Evolutionary conservation across 2,329 filamentous ascomycete genomes (phyloP).

Genomic region (Aureobasidium leucospermi): DNA sequence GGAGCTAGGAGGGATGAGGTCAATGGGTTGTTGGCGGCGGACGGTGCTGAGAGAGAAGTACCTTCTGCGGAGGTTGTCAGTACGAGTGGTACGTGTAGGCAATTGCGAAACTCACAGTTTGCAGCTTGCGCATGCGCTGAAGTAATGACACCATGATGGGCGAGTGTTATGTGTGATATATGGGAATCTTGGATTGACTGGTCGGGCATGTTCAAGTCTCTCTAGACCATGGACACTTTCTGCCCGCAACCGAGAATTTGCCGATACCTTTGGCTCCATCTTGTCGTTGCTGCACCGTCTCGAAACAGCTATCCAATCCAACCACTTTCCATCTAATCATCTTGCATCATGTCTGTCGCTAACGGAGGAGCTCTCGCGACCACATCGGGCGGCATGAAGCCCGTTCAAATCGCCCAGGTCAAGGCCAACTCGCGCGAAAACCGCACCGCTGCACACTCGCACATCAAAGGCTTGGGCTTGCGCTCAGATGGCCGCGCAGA

Average conservation of each 20-base stretch:
- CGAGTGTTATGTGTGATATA: not conserved
- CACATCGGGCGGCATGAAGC: slow-evolving; percentile 23
- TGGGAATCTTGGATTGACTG: not conserved
- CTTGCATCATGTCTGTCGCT: slow-evolving; percentile 9
- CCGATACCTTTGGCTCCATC: slow-evolving; percentile 2
- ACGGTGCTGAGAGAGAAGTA: slow-evolving; percentile 3
- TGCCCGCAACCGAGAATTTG: not conserved
- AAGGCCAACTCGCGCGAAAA: slow-evolving; percentile 61
- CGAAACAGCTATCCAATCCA: slow-evolving; percentile 5
- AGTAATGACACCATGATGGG: slow-evolving; percentile 49
- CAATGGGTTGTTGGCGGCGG: slow-evolving; percentile 18
- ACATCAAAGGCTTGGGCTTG: slow-evolving; percentile 92
- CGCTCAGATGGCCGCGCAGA: slow-evolving; percentile 81
- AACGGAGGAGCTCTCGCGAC: slow-evolving; percentile 9
- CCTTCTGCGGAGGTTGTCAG: slow-evolving; percentile 15
- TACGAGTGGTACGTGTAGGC: not conserved
- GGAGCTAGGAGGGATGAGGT: slow-evolving; percentile 46
- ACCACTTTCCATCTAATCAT: not conserved
- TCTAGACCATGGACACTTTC: not conserved
- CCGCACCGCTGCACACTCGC: slow-evolving; percentile 91
- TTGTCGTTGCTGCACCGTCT: not conserved
- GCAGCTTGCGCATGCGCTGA: slow-evolving; percentile 67
- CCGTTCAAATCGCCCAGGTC: slow-evolving; percentile 30
- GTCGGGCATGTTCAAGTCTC: not conserved
- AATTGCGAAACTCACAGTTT: slow-evolving; percentile 49